Base-by-base conservation (phyloP, 2,329 filamentous ascomycete genomes). In the Diaporthe ilicicola region DNA sequence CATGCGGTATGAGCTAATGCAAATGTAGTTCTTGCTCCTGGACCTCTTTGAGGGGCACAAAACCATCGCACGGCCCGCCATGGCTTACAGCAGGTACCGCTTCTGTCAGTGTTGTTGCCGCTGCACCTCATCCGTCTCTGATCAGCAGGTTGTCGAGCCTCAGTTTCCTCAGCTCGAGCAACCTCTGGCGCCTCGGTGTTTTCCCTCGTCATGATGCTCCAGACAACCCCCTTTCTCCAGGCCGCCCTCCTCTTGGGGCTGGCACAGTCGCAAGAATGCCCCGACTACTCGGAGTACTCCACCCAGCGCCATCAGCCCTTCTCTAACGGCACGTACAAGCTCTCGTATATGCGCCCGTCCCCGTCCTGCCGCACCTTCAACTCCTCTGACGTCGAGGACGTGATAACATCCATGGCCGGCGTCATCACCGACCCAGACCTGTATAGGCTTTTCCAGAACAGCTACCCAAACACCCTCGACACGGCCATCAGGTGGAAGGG, bases 331-430 rank as follows among this genome's bases (percentile, higher is more conserved):
- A 90, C 89, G 9, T 88, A 96, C 78, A 84, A 89, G 70, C 89
- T 97, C 10, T 92, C 94, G 1, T 97, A 88, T 79, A 94, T 97
- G 83, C 89, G 95, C 34, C 95, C 95, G 0, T 87, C 87, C 1
- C 84, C 87, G 65, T 87, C 89, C 76, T 98, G 95, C 79, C 92
- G 95, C 65, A 97, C 93, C 1, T 97, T 96, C 84, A 89, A 89
- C 73, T 93, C 93, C 2, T 87, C 90, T 2, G 86, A 90, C 9
- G 93, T 97, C 5, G 95, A 98, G 79, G 84, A 90, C 67, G 88
- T 93, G 53, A 93, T 98, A 71, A 81, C 88, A 29, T 86, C 92
- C 73, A 89, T 97, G 84, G 90, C 90, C 48, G 82, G 84, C 34
- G 86, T 88, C 62, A 90, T 98, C 77, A 84, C 89, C 51, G 94